Base-by-base conservation (phyloP, 352 stramenopile genomes). In the Aphanomyces astaci region DNA sequence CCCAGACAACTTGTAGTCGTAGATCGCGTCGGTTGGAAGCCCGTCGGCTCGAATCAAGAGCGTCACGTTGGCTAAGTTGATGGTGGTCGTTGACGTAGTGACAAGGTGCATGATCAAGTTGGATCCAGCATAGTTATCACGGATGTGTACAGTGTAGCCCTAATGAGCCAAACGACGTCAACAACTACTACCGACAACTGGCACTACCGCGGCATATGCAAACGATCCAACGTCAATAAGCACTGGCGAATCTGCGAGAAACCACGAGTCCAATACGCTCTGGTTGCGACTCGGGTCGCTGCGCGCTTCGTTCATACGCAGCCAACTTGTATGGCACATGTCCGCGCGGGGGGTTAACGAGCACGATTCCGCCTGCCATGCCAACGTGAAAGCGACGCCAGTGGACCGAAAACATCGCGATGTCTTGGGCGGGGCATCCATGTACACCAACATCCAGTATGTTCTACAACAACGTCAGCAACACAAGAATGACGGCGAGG, bases 281-380 rank as follows among this genome's bases (percentile, higher is more conserved):
- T 55, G 48, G 48, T 55, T 55, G 0, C 48, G 48, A 55, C 48
- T 55, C 22, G 48, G 48, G 27, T 55, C 48, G 48, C n/a, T 31
- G n/a, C 27, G 48, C 7, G 27, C n/a, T 55, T 55, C 2, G 48
- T 55, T 55, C 48, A 55, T 24, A 15, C 27, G 48, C 10, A 24
- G 27, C 48, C 48, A 55, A 25, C 10, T 31, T 10, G 48, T 55
- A 22, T 30, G 48, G 27, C 48, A 55, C 48, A 55, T 55, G 2
- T 55, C 48, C 10, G n/a, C 10, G 48, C 10, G 10, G 7, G 48
- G n/a, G 0, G 48, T 55, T 10, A n/a, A 24, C n/a, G 48, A 2
- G 22, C 48, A 55, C 48, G 48, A 55, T 1, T 55, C 48, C 10
- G 48, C 27, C 7, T 7, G n/a, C 48, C 48, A 55, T 15, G 48